These are phyloP conservation scores for Penicillium polonicum DNA, from an alignment of 2,329 filamentous ascomycete genomes.

Conservation along the genomic window DNA sequence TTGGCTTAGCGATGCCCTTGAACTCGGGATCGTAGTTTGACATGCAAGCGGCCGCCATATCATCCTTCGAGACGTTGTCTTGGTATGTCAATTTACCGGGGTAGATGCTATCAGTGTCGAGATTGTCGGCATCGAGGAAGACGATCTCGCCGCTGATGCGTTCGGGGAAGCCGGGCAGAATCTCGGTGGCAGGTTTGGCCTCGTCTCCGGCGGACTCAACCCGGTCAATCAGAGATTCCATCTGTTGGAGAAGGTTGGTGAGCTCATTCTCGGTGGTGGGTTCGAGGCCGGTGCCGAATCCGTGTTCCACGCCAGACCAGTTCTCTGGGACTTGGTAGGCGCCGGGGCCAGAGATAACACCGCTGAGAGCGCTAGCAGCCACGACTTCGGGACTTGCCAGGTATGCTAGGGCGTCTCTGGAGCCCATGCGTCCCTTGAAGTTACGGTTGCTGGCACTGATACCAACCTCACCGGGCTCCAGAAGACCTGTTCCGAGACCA, in stretches of 20 bases:
- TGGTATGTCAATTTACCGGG: slow-evolving; percentile 91
- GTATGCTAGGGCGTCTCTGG: slow-evolving; percentile 75
- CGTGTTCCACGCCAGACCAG: slow-evolving; percentile 60
- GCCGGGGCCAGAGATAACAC: slow-evolving; percentile 62
- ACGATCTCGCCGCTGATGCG: slow-evolving; percentile 81
- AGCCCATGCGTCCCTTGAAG: slow-evolving; percentile 89
- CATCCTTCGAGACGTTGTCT: slow-evolving; percentile 70
- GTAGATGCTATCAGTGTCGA: slow-evolving; percentile 92
- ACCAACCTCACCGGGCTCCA: slow-evolving; percentile 82
- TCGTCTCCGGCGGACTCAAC: slow-evolving; percentile 46
- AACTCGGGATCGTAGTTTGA: slow-evolving; percentile 85
- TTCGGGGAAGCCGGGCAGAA: slow-evolving; percentile 83
- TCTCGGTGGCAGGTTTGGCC: slow-evolving; percentile 54
- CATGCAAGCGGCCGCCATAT: slow-evolving; percentile 91
- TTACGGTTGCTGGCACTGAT: slow-evolving; percentile 84
- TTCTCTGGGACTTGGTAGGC: slow-evolving; percentile 72
- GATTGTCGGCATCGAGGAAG: slow-evolving; percentile 81
- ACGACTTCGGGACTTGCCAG: slow-evolving; percentile 88
- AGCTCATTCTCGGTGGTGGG: slow-evolving; percentile 66
- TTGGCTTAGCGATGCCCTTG: slow-evolving; percentile 58
- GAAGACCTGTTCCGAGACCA: slow-evolving; percentile 73
- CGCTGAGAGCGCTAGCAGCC: slow-evolving; percentile 75
- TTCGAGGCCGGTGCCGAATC: slow-evolving; percentile 66
- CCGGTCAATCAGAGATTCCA: slow-evolving; percentile 61
- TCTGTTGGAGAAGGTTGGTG: slow-evolving; percentile 67